Evolutionary conservation across 2,329 filamentous ascomycete species (phyloP).

Genomic region (Aspergillus quadricinctus): DNA sequence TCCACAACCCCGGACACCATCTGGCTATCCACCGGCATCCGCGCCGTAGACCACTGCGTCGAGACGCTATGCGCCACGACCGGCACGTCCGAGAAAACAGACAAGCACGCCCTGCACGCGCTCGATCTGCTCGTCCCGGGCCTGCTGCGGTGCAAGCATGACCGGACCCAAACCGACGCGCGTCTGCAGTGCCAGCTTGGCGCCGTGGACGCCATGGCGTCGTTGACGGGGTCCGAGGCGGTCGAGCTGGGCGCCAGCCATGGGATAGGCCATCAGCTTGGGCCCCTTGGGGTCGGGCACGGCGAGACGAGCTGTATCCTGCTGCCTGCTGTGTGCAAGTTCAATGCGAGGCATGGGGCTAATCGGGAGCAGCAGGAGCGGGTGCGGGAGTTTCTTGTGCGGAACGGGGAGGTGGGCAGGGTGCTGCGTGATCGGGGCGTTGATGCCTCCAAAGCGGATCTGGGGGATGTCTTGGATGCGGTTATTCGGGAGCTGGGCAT

Average conservation of each 20-base stretch:
- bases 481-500: constrained; percentile 51
- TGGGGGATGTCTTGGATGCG: constrained; percentile 51
- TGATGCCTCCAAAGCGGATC: constrained; percentile 31
- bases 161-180: constrained; percentile 38
- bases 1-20: constrained; percentile 49
- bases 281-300: constrained; percentile 55
- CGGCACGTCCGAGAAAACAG: constrained; percentile 28
- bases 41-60: constrained; percentile 56
- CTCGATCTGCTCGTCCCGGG: constrained; percentile 41
- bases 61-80: constrained; percentile 49
- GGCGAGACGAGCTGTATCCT: constrained; percentile 58
- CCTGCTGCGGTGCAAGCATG: constrained; percentile 38
- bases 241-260: constrained; percentile 49
- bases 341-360: constrained; percentile 45
- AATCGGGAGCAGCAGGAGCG: constrained; percentile 42
- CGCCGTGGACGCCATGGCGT: constrained; percentile 51
- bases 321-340: constrained; percentile 54
- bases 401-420: constrained; percentile 31
- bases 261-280: constrained; percentile 52
- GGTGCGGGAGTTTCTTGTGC: constrained; percentile 40
- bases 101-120: constrained; percentile 37
- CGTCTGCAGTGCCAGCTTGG: constrained; percentile 48
- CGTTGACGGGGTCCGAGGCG: constrained; percentile 34
- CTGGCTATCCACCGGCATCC: constrained; percentile 56
- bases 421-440: constrained; percentile 31